Percentiles rank a stretch among this genome's conserved stretches.
Conservation (phyloP, 2,329 filamentous ascomycete genomes). For the Neopestalotiopsis sp. region DNA sequence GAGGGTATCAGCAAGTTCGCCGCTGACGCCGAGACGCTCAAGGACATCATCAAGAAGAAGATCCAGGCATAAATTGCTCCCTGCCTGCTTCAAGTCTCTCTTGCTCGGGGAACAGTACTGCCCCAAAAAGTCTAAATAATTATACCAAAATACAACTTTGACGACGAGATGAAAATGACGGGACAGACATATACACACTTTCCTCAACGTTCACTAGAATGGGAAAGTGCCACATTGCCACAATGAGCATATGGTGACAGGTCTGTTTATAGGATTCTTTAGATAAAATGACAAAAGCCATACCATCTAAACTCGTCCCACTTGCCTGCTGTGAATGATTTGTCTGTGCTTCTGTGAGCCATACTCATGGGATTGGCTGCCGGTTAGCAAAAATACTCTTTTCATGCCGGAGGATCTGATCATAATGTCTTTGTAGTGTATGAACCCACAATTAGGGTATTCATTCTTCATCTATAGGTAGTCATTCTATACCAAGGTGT, state of each 20-base stretch:
- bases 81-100: neutral
- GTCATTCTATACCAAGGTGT: neutral
- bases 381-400: no score
- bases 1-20: constrained; percentile 99
- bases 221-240: neutral
- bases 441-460: no score
- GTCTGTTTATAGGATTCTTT: constrained; percentile 9
- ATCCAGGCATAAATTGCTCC: constrained; percentile 53
- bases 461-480: neutral
- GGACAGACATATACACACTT: constrained; percentile 2
- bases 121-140: constrained; percentile 3
- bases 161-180: constrained; percentile 10
- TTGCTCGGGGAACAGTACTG: neutral
- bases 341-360: neutral
- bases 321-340: neutral
- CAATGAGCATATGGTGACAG: neutral
- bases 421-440: no score
- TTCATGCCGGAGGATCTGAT: no score
- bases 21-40: constrained; percentile 91
- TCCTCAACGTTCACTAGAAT: constrained; percentile 12
- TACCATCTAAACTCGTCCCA: neutral
- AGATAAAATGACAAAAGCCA: constrained; percentile 8
- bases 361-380: no score
- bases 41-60: constrained; percentile 91
- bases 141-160: neutral